Base-by-base conservation (phyloP, 1,139 yeast species). In the Yamadazyma conglobata region DNA sequence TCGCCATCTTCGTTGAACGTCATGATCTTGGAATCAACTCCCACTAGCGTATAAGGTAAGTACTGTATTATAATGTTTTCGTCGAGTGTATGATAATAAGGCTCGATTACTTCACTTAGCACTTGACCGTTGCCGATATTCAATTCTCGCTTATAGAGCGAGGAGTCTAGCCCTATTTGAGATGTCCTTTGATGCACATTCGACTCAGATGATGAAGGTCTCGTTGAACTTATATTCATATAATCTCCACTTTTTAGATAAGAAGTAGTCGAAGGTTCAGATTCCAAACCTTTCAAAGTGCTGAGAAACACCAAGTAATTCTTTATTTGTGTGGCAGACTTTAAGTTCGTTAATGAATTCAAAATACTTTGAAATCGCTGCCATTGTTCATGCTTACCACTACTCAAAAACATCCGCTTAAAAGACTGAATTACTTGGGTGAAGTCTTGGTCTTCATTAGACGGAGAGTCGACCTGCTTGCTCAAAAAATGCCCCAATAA, bases 41-140 rank as follows among this genome's bases (percentile, higher is more conserved):
- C 96, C 15, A 81, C 67, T 19, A 89, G 56, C 0, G 86, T 73
- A 50, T 73, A 88, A 3, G 83, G 74, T 4, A 86, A 56, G 40
- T 73, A 80, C 10, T 65, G 62, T 30, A 84, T 46, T 3, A 87
- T 66, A 4, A 63, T 70, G 6, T 57, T 57, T 38, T 82, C 88
- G 3, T 56, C 50, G 24, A 58, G 35, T 1, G 67, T 46, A 16
- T 60, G 54, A 36, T 64, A 64, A 44, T 57, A 59, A 4, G 66
- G 66, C 19, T 46, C 40, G 8, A 62, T 58, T 10, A 48, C 19
- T 25, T 50, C 47, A 5, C 39, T 44, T 32, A 53, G 38, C 0
- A 50, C 42, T 10, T 24, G 19, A 8, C 27, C 23, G 10, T 16
- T 19, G 13, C 22, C 8, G 17, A 22, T 6, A 6, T n/a, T 10